Evolutionary conservation across 495 filamentous ascomycete species (phyloP), one percentile per base, ranked within the genome.

Genomic region (Paragyromitra xinjiangensis): DNA sequence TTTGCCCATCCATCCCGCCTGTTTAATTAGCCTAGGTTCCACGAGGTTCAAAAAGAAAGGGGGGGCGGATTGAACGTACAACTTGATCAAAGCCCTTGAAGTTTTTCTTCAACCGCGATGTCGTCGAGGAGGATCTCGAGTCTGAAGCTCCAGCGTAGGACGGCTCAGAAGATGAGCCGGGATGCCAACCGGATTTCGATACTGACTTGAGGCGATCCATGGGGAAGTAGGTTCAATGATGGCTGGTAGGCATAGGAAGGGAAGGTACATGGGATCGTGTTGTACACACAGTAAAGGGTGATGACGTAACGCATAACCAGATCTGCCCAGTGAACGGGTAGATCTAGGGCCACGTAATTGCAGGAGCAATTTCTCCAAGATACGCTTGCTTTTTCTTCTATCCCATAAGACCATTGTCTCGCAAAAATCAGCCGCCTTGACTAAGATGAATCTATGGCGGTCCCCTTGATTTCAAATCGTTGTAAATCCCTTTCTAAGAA

Each of bases 181-280:
- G 75, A 48, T 77, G 72, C 76, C 76, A 78, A 24, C 76, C 76
- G 11, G 76, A 78, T 62, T 69, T 78, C 16, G 76, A 78, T 56
- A 78, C 69, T 58, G 76, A 78, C 51, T 78, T 78, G 3, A 78
- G 51, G 34, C 76, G 76, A 51, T 78, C 76, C 76, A 78, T 78
- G 12, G 29, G 53, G 44, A 22, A 9, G 59, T 11, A 24, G 12
- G 14, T 66, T 29, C 42, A 12, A 63, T 73, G 39, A 5, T 16
- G 44, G 26, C 12, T 53, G 58, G 26, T 39, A 48, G 29, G 29
- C 29, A 29, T 37, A 59, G 19, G 42, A 44, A 29, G 6, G n/a
- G 22, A 1, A 6, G 8, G 1, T 51, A n/a, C 29, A 34, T 34
- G 29, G 29, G 29, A 34, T 34, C 29, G 29, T 3, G 29, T 34